phyloP scores from a whole-genome alignment of 2,329 filamentous ascomycete genomes.

The Fusarium sterilihyphosum region DNA sequence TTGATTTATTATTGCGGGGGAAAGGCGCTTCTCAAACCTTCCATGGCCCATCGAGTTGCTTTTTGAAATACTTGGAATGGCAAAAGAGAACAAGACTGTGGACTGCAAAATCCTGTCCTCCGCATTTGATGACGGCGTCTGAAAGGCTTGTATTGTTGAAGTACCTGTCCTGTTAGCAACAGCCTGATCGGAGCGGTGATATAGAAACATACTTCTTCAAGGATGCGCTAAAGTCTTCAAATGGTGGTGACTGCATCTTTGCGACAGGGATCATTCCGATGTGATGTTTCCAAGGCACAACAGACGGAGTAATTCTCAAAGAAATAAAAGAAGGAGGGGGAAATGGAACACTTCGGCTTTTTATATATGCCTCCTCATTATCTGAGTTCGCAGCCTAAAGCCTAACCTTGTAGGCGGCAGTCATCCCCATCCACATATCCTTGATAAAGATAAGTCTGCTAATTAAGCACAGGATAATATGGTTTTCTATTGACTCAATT shows the following conservation, averaged over 20 bases:
- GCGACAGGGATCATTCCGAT: rapidly evolving
- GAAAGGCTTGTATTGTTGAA: background rate
- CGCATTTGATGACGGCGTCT: background rate
- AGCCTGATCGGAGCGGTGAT: rapidly evolving
- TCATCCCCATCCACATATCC: too few relatives aligned
- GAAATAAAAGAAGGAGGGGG: background rate
- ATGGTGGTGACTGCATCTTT: background rate
- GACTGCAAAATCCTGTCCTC: background rate
- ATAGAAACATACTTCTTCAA: background rate
- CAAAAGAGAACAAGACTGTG: background rate
- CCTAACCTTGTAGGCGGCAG: too few relatives aligned
- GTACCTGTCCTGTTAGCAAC: background rate
- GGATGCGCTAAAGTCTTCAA: background rate
- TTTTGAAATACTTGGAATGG: background rate
- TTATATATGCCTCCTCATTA: too few relatives aligned
- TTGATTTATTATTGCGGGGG: too few relatives aligned
- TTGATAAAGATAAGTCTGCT: too few relatives aligned
- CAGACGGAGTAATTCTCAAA: background rate
- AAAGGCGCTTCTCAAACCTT: background rate
- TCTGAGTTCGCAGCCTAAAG: too few relatives aligned
- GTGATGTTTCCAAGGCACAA: background rate
- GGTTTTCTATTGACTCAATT: too few relatives aligned
- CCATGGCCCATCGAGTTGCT: background rate
- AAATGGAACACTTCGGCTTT: rapidly evolving
- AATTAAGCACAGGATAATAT: too few relatives aligned